These are phyloP conservation scores for Elsinoe batatas DNA, from an alignment of 2,329 filamentous ascomycete species.

Conservation along the genomic window DNA sequence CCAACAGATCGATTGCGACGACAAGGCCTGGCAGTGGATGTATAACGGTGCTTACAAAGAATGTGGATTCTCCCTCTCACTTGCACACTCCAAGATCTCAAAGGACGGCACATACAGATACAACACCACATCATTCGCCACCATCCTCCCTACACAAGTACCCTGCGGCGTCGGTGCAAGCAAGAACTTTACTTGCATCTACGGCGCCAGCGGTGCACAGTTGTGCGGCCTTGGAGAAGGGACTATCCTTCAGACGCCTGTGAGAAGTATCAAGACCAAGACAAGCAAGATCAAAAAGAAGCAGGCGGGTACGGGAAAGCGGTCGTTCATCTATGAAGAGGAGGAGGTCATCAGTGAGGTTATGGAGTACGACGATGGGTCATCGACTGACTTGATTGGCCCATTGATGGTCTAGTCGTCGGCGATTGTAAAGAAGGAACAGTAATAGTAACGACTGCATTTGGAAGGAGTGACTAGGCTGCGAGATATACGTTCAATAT, in stretches of 20 bases:
- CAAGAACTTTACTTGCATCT: conserved; percentile 10
- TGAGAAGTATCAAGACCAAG: conserved; percentile 5
- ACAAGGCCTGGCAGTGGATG: neutral
- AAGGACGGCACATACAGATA: neutral
- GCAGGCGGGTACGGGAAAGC: neutral
- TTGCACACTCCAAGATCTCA: neutral
- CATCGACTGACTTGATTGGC: neutral
- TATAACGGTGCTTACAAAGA: conserved; percentile 5
- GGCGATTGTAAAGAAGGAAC: neutral
- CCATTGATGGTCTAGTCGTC: neutral
- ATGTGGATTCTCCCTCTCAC: conserved; percentile 2
- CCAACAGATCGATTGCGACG: neutral
- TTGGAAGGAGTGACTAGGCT: neutral
- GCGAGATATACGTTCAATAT: neutral
- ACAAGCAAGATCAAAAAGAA: neutral
- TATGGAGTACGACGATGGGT: neutral
- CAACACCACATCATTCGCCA: conserved; percentile 7
- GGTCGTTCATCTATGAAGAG: neutral
- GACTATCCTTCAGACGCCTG: neutral
- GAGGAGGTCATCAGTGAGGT: conserved; percentile 3
- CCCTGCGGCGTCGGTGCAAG: conserved; percentile 6
- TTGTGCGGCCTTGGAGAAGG: conserved; percentile 3
- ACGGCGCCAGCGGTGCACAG: conserved; percentile 1
- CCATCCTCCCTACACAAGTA: neutral
- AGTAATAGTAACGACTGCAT: neutral